Evolutionary conservation across 306 rosid species (phyloP).

Genomic region (Begonia peltatifolia): DNA sequence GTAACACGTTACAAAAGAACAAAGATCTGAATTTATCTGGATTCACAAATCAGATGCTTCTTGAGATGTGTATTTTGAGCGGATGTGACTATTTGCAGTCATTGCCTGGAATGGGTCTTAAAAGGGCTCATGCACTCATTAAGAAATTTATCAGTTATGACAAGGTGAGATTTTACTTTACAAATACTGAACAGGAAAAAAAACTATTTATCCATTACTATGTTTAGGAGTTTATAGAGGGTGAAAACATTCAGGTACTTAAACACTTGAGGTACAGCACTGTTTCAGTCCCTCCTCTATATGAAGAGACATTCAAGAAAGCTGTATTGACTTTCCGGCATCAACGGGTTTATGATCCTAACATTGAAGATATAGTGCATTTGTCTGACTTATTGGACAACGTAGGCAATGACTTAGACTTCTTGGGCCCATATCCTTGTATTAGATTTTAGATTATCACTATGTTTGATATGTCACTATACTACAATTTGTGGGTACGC

Average conservation of each 20-base stretch:
- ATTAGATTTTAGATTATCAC: background rate
- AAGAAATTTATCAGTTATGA: conserved; percentile 61
- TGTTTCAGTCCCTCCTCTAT: conserved; percentile 59
- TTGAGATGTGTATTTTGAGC: conserved; percentile 93
- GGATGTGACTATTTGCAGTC: conserved; percentile 93
- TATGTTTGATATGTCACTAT: conserved; percentile 5
- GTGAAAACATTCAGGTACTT: conserved; percentile 44
- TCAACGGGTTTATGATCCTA: conserved; percentile 76
- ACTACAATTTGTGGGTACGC: conserved; percentile 14
- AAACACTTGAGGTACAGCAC: conserved; percentile 73
- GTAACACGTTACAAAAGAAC: conserved; percentile 54
- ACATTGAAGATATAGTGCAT: conserved; percentile 50
- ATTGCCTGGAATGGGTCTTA: conserved; percentile 94
- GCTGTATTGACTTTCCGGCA: conserved; percentile 71
- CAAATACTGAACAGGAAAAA: background rate
- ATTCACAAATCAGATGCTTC: conserved; percentile 74
- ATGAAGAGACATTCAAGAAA: conserved; percentile 82
- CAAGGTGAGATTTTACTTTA: conserved; percentile 38
- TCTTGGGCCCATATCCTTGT: conserved; percentile 94
- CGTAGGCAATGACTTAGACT: conserved; percentile 50
- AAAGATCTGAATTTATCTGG: conserved; percentile 78
- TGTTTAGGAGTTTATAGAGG: conserved; percentile 4
- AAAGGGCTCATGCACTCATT: conserved; percentile 77
- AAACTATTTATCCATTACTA: background rate
- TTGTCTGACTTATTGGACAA: conserved; percentile 34